phyloP scores from a whole-genome alignment of 192 early-diverging fungal genomes.

The Coemansia sp. region DNA sequence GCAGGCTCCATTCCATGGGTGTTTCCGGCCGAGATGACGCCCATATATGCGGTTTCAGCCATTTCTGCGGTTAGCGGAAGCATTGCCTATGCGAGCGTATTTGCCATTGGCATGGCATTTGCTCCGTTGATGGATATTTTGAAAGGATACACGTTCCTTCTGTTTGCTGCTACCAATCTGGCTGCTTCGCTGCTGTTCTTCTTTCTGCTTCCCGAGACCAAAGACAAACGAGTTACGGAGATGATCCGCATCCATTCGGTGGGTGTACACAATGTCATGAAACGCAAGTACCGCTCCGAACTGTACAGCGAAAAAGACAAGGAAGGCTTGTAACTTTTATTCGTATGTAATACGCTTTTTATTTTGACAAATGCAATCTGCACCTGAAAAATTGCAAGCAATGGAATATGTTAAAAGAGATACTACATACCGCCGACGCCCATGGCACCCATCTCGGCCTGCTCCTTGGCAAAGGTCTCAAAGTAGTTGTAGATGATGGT shows the following conservation, averaged over 20 bases:
- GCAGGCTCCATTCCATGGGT: constrained; percentile 79
- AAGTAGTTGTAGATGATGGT: constrained; percentile 99
- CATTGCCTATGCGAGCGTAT: constrained; percentile 65
- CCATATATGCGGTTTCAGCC: constrained; percentile 68
- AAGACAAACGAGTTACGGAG: constrained; percentile 64
- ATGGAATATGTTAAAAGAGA: neutral
- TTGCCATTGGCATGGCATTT: constrained; percentile 59
- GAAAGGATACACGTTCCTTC: constrained; percentile 56
- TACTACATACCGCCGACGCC: constrained; percentile 52
- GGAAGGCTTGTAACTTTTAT: neutral
- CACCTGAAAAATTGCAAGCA: too few species aligned
- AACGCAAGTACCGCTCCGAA: constrained; percentile 11
- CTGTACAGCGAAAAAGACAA: neutral
- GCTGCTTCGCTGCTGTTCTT: constrained; percentile 59
- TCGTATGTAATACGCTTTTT: neutral
- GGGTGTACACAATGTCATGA: constrained; percentile 42
- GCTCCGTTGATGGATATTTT: constrained; percentile 42
- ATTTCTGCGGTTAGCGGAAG: constrained; percentile 64
- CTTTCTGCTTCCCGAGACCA: constrained; percentile 77
- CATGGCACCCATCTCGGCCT: constrained; percentile 53
- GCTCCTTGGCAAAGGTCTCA: constrained; percentile 96
- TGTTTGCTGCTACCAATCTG: constrained; percentile 65
- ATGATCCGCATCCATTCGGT: constrained; percentile 44
- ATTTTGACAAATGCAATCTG: neutral
- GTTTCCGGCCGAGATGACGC: constrained; percentile 69